These are phyloP conservation scores for Pyrenochaeta sp. DNA, from an alignment of 2,329 filamentous ascomycete species.

Conservation along the genomic window DNA sequence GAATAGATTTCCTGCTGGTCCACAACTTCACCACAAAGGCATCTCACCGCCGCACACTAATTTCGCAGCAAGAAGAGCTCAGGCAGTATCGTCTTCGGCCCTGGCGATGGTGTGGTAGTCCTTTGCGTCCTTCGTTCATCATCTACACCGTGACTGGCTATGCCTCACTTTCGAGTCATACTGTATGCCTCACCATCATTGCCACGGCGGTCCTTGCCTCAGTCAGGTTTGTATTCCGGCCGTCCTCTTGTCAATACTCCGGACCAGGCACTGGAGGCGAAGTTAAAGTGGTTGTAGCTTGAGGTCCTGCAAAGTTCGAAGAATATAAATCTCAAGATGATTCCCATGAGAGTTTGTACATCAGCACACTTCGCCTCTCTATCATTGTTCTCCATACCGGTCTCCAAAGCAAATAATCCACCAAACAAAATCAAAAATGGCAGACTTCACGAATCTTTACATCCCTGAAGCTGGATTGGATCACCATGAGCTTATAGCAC, in stretches of 20 bases:
- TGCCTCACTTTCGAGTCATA: not conserved
- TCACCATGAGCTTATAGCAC: not conserved
- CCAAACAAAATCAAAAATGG: not conserved
- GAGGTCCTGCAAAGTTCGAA: not conserved
- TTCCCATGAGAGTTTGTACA: not conserved
- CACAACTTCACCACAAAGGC: not conserved
- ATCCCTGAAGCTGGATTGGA: not conserved
- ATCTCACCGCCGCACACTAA: not conserved
- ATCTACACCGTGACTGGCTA: not conserved
- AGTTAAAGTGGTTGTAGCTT: not conserved
- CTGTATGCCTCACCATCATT: slow-evolving; percentile 4
- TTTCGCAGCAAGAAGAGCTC: not conserved
- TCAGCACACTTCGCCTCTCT: not conserved
- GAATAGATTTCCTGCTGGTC: not conserved
- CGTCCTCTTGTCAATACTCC: not conserved
- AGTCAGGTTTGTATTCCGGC: not conserved
- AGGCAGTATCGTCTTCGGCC: slow-evolving; percentile 1
- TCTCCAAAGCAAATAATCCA: not conserved
- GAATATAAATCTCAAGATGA: not conserved
- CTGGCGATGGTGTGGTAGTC: not conserved
- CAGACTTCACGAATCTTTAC: not conserved
- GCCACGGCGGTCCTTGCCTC: not conserved
- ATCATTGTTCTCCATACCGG: not conserved
- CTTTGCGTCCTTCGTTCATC: not conserved
- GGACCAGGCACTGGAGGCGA: not conserved